Evolutionary conservation across 148 eudicot genomes (phyloP).

Genomic region (Heliosperma pusillum): DNA sequence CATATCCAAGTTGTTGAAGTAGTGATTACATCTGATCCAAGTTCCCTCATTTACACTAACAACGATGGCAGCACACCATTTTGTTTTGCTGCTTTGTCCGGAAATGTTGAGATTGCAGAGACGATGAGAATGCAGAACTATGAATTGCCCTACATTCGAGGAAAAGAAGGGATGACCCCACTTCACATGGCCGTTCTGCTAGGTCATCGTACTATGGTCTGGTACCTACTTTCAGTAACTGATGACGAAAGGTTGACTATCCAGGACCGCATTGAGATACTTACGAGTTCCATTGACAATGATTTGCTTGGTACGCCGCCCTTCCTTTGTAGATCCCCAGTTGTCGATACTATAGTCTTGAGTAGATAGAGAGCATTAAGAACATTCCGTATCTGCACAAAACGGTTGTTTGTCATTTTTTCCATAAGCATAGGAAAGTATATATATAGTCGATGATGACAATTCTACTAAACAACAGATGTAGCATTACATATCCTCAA

Average conservation of each 20-base stretch:
- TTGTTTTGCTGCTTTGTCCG: constrained; percentile 26
- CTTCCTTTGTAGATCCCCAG: background rate
- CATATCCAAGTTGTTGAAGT: constrained; percentile 15
- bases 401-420: too few species aligned
- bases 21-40: background rate
- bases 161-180: constrained; percentile 26
- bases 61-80: constrained; percentile 21
- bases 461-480: constrained; percentile 1
- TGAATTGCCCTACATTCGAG: constrained; percentile 21
- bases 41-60: constrained; percentile 8
- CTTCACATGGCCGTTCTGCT: constrained; percentile 25
- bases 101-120: constrained; percentile 24
- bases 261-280: constrained; percentile 17
- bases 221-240: constrained; percentile 19
- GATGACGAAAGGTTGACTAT: constrained; percentile 1
- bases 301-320: constrained; percentile 19
- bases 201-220: constrained; percentile 22
- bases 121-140: constrained; percentile 14
- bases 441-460: background rate
- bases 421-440: background rate
- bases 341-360: background rate
- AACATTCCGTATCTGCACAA: too few species aligned
- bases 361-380: too few species aligned
- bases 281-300: constrained; percentile 17
- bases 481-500: constrained; percentile 21